Evolutionary conservation across 192 early-diverging fungal species (phyloP).

Genomic region (Fimicolochytrium jonesii): DNA sequence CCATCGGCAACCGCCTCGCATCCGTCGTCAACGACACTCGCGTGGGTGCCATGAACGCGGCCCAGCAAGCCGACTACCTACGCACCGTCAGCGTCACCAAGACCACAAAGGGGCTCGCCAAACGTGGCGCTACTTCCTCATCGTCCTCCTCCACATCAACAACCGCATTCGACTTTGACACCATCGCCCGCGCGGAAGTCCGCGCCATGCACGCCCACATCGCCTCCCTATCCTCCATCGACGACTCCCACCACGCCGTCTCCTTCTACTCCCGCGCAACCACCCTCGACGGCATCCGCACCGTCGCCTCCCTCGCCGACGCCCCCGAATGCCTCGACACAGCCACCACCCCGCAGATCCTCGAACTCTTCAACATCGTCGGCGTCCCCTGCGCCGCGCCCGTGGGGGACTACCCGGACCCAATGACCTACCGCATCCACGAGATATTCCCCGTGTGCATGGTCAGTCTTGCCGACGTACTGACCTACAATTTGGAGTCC

Average conservation of each 20-base stretch:
- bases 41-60: conserved; percentile 22
- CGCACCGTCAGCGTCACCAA: conserved; percentile 20
- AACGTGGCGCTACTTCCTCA: conserved; percentile 15
- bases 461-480: conserved; percentile 21
- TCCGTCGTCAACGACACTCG: conserved; percentile 24
- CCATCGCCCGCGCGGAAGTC: conserved; percentile 20
- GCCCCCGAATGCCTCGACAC: conserved; percentile 13
- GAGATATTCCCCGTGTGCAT: conserved; percentile 18
- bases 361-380: conserved; percentile 37
- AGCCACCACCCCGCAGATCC: conserved; percentile 1
- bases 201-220: conserved; percentile 22
- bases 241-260: conserved; percentile 24
- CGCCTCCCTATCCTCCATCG: conserved; percentile 21
- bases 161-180: conserved; percentile 27
- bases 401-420: conserved; percentile 28
- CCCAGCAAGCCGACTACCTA: conserved; percentile 32
- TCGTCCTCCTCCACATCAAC: no score
- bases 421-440: conserved; percentile 30
- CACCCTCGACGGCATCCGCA: conserved; percentile 27
- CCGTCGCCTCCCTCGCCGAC: conserved; percentile 30
- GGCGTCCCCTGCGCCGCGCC: conserved; percentile 7
- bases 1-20: conserved; percentile 5
- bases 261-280: conserved; percentile 34
- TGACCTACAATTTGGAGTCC: conserved; percentile 12
- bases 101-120: conserved; percentile 23